A percentile compares a stretch with the other conserved stretches of the same genome.
Evolutionary conservation across 2,329 filamentous ascomycete species (phyloP).

Genomic region (Cadophora sp.): DNA sequence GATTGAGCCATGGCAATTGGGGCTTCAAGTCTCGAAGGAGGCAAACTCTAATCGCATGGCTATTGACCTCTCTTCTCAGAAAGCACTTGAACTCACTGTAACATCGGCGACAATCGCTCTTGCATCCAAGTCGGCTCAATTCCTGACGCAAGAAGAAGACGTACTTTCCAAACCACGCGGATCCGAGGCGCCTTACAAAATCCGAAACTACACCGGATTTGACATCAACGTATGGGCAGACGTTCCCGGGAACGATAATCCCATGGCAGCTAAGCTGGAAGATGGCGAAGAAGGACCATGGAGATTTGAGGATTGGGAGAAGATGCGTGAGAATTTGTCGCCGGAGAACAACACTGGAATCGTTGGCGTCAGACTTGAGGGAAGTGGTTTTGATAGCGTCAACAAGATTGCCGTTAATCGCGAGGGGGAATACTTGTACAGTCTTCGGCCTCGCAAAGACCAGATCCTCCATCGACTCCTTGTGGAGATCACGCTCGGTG

Average conservation of each 20-base stretch:
- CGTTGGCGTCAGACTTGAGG: conserved; percentile 85
- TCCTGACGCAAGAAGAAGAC: conserved; percentile 87
- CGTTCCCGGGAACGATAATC: conserved; percentile 67
- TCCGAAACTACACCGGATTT: conserved; percentile 96
- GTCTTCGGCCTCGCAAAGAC: conserved; percentile 85
- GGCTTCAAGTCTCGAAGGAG: conserved; percentile 84
- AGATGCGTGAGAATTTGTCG: conserved; percentile 91
- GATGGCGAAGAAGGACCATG: conserved; percentile 94
- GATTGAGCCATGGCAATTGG: conserved; percentile 95
- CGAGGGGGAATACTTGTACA: conserved; percentile 94
- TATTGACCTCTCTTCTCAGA: conserved; percentile 86
- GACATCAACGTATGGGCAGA: conserved; percentile 85
- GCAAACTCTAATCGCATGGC: conserved; percentile 77
- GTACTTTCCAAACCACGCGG: conserved; percentile 92
- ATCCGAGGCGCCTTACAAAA: conserved; percentile 88
- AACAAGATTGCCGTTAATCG: conserved; percentile 88
- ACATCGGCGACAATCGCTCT: conserved; percentile 94
- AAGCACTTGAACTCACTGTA: conserved; percentile 88
- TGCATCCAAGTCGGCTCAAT: conserved; percentile 90
- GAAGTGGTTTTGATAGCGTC: conserved; percentile 91
- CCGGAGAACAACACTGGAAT: conserved; percentile 81
- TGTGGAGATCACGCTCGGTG: conserved; percentile 88
- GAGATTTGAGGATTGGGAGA: conserved; percentile 96
- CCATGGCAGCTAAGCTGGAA: conserved; percentile 76
- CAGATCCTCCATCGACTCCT: conserved; percentile 86